Conservation (phyloP, 169 alveolate genomes). For the Plasmodium berghei region DNA sequence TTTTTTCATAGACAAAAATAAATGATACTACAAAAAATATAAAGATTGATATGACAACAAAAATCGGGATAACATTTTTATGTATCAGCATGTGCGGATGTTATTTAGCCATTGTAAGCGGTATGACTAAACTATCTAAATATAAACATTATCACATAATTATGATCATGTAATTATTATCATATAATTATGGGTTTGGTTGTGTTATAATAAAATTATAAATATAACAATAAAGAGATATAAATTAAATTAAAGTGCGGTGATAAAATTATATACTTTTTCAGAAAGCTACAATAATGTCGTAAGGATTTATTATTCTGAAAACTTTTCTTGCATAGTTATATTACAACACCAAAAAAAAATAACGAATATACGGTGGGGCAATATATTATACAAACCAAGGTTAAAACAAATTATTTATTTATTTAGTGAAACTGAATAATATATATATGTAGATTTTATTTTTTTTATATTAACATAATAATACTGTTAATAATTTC, state of each 20-base stretch:
- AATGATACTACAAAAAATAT: slow-evolving; percentile 2
- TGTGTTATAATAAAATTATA: background rate
- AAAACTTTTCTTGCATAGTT: slow-evolving; percentile 43
- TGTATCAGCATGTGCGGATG: slow-evolving; percentile 44
- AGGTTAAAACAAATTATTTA: slow-evolving; percentile 9
- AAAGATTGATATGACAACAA: background rate
- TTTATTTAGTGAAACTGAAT: too few species aligned
- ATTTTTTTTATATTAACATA: background rate
- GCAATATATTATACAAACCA: slow-evolving; percentile 25
- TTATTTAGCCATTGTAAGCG: slow-evolving; percentile 24
- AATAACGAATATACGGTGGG: slow-evolving; percentile 23
- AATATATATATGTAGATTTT: background rate
- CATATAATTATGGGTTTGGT: background rate
- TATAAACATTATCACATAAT: background rate
- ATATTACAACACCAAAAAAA: slow-evolving; percentile 32
- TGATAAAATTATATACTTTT: background rate
- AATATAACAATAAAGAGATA: background rate
- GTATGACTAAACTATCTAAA: slow-evolving; percentile 1
- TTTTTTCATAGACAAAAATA: slow-evolving; percentile 6
- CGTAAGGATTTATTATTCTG: slow-evolving; percentile 20
- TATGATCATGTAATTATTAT: background rate
- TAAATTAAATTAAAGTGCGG: background rate
- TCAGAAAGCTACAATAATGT: slow-evolving; percentile 43
- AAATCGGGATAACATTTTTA: slow-evolving; percentile 38
- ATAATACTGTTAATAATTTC: background rate